These are phyloP conservation scores for Hypoxylon sp. DNA, from an alignment of 2,329 filamentous ascomycete genomes.

Conservation along the genomic window DNA sequence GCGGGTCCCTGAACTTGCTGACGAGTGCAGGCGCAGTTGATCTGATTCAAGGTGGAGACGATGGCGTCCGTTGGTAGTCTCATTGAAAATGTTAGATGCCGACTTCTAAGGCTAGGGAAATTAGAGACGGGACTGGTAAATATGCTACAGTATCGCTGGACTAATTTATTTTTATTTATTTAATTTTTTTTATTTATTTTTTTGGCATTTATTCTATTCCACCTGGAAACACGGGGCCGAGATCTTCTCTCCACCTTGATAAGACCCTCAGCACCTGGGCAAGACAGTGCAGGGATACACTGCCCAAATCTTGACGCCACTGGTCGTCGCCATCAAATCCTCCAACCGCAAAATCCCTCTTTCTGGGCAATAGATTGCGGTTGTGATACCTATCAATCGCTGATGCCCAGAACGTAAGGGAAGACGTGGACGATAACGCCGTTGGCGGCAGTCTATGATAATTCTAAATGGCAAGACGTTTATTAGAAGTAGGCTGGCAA, in stretches of 20 bases:
- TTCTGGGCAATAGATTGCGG: not conserved
- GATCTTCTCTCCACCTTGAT: not conserved
- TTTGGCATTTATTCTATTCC: not conserved
- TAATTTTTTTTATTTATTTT: no score
- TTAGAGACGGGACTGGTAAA: not conserved
- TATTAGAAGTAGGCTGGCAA: not conserved
- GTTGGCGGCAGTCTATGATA: slow-evolving; percentile 1
- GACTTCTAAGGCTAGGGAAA: not conserved
- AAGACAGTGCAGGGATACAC: not conserved
- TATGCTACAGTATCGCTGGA: not conserved
- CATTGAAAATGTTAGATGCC: not conserved
- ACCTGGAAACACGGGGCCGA: not conserved
- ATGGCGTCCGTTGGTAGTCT: not conserved
- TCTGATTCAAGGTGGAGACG: slow-evolving; percentile 16
- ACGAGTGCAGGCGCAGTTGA: slow-evolving; percentile 15
- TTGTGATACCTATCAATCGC: not conserved
- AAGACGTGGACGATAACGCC: slow-evolving; percentile 9
- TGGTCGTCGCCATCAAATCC: not conserved
- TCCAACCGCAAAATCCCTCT: not conserved
- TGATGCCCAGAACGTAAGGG: not conserved
- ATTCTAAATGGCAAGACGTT: not conserved
- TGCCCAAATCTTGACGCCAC: not conserved
- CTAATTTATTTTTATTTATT: no score
- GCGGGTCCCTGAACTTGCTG: slow-evolving; percentile 21
- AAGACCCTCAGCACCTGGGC: not conserved